These are phyloP conservation scores for Telopea speciosissima DNA, from an alignment of 177 flowering plant genomes.

Conservation along the genomic window DNA sequence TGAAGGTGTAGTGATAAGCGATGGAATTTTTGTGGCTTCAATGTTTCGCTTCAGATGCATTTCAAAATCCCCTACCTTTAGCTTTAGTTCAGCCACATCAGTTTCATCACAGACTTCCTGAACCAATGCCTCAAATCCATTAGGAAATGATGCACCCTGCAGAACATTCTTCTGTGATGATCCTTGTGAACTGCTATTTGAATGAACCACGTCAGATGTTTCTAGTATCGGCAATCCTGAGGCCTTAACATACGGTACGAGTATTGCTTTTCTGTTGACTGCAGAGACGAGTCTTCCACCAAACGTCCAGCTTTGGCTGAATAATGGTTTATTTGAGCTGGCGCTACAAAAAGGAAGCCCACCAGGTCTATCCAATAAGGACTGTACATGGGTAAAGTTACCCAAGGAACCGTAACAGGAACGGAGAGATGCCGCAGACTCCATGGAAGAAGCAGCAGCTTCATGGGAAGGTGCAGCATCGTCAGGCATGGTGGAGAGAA, in stretches of 20 bases:
- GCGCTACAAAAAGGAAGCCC: background rate
- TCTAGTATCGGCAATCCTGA: constrained; percentile 1
- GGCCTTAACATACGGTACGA: constrained; percentile 1
- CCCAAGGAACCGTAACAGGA: background rate
- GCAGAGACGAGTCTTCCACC: constrained; percentile 6
- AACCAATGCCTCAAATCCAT: constrained; percentile 39
- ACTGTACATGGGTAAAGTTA: background rate
- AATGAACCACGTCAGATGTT: constrained; percentile 19
- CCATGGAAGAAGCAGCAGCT: too few relatives aligned
- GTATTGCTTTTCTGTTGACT: constrained; percentile 2
- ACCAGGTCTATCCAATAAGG: constrained; percentile 6
- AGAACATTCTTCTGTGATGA: constrained; percentile 30
- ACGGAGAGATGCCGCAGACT: too few relatives aligned
- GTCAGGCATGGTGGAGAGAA: too few relatives aligned
- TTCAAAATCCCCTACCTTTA: constrained; percentile 68
- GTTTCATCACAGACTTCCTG: background rate
- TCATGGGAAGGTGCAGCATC: too few relatives aligned
- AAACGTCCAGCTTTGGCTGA: background rate
- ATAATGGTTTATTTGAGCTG: constrained; percentile 4
- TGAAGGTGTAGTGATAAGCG: constrained; percentile 37
- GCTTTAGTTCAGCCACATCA: background rate
- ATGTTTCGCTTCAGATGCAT: constrained; percentile 77
- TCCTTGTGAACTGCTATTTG: constrained; percentile 27
- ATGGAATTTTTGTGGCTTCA: constrained; percentile 35
- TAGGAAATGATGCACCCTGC: constrained; percentile 49